Evolutionary conservation across 805 yeast genomes (phyloP).

Genomic region (Metschnikowia picachoensis): DNA sequence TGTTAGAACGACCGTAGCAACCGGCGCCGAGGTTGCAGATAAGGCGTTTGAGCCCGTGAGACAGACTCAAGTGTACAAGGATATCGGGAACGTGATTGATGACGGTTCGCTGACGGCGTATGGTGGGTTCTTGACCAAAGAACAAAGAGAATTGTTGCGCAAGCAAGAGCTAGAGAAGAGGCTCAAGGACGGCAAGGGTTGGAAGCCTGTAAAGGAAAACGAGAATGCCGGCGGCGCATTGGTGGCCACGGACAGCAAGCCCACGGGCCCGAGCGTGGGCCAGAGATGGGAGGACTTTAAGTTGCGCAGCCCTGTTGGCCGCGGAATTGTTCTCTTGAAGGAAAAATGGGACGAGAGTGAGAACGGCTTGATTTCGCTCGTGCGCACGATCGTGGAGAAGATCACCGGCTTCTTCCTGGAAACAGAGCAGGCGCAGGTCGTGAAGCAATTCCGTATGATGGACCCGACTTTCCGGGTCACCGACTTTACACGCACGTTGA

Average conservation of each 20-base stretch:
- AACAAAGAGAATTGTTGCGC: slow-evolving; percentile 71
- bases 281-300: slow-evolving; percentile 65
- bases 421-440: slow-evolving; percentile 93
- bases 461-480: slow-evolving; percentile 86
- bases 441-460: slow-evolving; percentile 76
- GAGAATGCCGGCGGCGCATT: slow-evolving; percentile 80
- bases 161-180: slow-evolving; percentile 47
- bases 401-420: slow-evolving; percentile 89
- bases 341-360: slow-evolving; percentile 89
- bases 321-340: slow-evolving; percentile 54
- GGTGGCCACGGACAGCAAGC: slow-evolving; percentile 76
- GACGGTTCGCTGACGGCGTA: slow-evolving; percentile 87
- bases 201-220: slow-evolving; percentile 68
- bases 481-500: slow-evolving; percentile 72
- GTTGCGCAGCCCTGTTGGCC: slow-evolving; percentile 67
- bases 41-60: slow-evolving; percentile 92
- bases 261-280: slow-evolving; percentile 63
- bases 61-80: slow-evolving; percentile 83
- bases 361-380: slow-evolving; percentile 77
- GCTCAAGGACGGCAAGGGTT: slow-evolving; percentile 53
- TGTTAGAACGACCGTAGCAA: slow-evolving; percentile 79
- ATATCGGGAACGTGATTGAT: slow-evolving; percentile 81
- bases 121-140: slow-evolving; percentile 89
- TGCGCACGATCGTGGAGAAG: slow-evolving; percentile 77
- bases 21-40: slow-evolving; percentile 81